Base-by-base conservation (phyloP, 352 stramenopile species). In the Phytophthora constricta region DNA sequence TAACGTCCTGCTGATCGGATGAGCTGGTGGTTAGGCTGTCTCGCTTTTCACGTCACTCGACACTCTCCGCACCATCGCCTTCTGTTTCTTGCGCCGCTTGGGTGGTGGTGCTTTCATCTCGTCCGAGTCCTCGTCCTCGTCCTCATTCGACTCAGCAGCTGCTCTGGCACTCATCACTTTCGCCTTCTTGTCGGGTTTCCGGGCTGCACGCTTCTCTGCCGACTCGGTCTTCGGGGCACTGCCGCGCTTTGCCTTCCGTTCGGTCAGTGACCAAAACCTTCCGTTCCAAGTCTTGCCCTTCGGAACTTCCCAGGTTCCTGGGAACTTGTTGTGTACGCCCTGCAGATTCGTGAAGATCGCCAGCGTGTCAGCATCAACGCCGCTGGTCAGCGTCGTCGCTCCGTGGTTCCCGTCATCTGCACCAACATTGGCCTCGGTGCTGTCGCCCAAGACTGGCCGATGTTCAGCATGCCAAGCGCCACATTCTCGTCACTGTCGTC, bases 401-500 rank as follows among this genome's bases (percentile, higher is more conserved):
- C n/a, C n/a, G n/a, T n/a, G n/a, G n/a, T n/a, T n/a, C n/a, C n/a
- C n/a, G n/a, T n/a, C n/a, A n/a, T n/a, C n/a, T n/a, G n/a, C n/a
- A n/a, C n/a, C n/a, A n/a, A n/a, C n/a, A n/a, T n/a, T n/a, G n/a
- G n/a, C 3, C 17, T 17, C 10, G 22, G 2, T 31, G n/a, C 33
- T 8, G 45, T 45, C 3, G 55, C 20, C 55, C 55, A 55, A 2
- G 43, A 2, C 16, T 55, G 55, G 1, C 55, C 55, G 20, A 55
- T 62, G 22, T 49, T 49, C 8, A 19, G 5, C 19, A 55, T 55
- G 5, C 55, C 28, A 4, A n/a, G 45, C 0, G 45, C 20, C 5
- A 49, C 55, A 19, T 55, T 62, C 17, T 54, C 31, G 13, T 46
- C 46, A 2, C 27, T 31, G 22, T 62, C 55, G 10, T 55, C 45